Evolutionary conservation across 257 asterid species (phyloP), one percentile per base, ranked within the genome.

Genomic region (Solanum sitiens): DNA sequence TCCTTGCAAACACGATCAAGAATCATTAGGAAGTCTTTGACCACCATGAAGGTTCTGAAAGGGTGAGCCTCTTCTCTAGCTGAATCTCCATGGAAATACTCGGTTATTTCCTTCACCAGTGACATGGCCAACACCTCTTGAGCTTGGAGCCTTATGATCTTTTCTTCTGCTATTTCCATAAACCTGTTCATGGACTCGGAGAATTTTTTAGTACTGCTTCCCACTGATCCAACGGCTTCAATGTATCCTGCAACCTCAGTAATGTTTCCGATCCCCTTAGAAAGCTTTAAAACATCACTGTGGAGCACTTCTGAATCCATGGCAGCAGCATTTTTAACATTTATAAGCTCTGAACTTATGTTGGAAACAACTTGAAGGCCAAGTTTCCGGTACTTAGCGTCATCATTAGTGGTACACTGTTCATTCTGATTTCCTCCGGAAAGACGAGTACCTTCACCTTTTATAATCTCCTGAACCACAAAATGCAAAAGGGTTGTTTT

Each of bases 51-150:
- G 59, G 87, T 89, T 72, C 90, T 86, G 72, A 89, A 86, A 68
- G 90, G 90, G 56, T 82, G 90, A 56, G 89, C 89, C 63, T 89
- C 89, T 87, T 89, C 90, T 77, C 87, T 87, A 20, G 88, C 87
- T 35, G 91, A 89, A 67, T 89, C 88, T 30, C 91, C 91, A 71
- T 89, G 91, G 89, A 89, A 85, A 50, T 89, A 89, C 68, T 89
- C 90, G 5, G 91, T 89, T 35, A 89, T 87, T 85, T 89, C 91
- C 56, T 89, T 89, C 68, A 89, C 91, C 59, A 89, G 86, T 6
- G 88, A 87, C 56, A 89, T 73, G n/a, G 90, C 90, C 21, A 89
- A 87, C 1, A 83, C 72, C 61, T 89, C 91, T 76, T 83, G 89
- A 35, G 91, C 89, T 86, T 89, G 89, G 5, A 87, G 84, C 88